These are phyloP conservation scores for Stylosanthes scabra DNA, from an alignment of 331 rosid genomes.

Conservation along the genomic window DNA sequence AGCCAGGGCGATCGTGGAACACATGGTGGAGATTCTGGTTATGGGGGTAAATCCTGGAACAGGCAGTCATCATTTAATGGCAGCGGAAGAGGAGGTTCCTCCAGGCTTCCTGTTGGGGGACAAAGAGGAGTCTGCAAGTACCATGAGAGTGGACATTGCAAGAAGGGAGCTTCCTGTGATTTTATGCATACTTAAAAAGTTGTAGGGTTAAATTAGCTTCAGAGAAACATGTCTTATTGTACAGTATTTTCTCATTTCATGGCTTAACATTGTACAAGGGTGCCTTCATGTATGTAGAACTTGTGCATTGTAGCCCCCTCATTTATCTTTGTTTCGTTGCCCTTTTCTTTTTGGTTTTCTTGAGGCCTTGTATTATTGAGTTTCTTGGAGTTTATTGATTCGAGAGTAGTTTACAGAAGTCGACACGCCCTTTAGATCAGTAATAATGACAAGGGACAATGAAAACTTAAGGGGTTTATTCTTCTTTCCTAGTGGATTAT, in stretches of 20 bases:
- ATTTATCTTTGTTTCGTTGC: conserved; percentile 30
- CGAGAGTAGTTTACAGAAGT: conserved; percentile 25
- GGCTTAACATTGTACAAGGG: conserved; percentile 54
- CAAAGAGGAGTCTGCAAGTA: conserved; percentile 81
- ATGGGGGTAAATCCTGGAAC: conserved; percentile 81
- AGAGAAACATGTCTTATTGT: conserved; percentile 65
- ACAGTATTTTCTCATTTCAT: conserved; percentile 59
- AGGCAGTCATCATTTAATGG: conserved; percentile 71
- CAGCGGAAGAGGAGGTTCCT: conserved; percentile 69
- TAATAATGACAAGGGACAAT: conserved; percentile 6
- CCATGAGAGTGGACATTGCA: conserved; percentile 90
- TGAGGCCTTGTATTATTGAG: conserved; percentile 34
- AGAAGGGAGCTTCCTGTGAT: conserved; percentile 86
- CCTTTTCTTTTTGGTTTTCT: not conserved
- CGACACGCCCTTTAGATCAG: conserved; percentile 18
- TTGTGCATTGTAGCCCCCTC: conserved; percentile 51
- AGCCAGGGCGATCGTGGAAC: conserved; percentile 64
- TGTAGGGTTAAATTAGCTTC: conserved; percentile 42
- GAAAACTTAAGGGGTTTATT: not conserved
- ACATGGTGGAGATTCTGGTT: conserved; percentile 75
- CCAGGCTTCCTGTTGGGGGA: conserved; percentile 71
- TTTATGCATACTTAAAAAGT: conserved; percentile 68
- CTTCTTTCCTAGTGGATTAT: not conserved
- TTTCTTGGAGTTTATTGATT: conserved; percentile 29
- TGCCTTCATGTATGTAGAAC: conserved; percentile 47